Evolutionary conservation across 495 filamentous ascomycete genomes (phyloP).

Genomic region (Chlorociboria aeruginascens): DNA sequence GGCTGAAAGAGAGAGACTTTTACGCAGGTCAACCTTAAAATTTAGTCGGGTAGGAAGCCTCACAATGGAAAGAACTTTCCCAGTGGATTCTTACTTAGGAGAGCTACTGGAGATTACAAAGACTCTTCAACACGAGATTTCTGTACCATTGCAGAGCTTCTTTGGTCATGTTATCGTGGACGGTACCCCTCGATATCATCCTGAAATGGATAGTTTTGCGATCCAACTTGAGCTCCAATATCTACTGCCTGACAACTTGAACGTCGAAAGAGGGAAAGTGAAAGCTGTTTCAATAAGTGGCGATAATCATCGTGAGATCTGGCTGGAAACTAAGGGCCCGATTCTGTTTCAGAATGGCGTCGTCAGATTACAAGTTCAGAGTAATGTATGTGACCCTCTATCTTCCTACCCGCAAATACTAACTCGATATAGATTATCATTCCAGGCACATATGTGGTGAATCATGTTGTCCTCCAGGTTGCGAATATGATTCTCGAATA

Average conservation of each 20-base stretch:
- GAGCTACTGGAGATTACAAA: conserved; percentile 53
- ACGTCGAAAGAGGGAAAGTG: conserved; percentile 52
- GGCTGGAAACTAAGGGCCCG: conserved; percentile 39
- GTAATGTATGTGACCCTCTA: conserved; percentile 28
- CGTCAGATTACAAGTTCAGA: conserved; percentile 37
- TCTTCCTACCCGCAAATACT: background rate
- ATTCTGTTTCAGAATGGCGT: conserved; percentile 40
- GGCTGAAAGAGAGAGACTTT: conserved; percentile 35
- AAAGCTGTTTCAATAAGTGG: conserved; percentile 40
- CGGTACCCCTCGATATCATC: conserved; percentile 54
- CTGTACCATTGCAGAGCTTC: conserved; percentile 56
- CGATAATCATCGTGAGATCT: conserved; percentile 48
- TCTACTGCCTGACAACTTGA: conserved; percentile 57
- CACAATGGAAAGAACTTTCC: conserved; percentile 41
- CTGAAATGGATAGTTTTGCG: conserved; percentile 67
- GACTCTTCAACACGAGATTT: conserved; percentile 49
- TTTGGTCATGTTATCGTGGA: conserved; percentile 62
- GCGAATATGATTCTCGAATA: conserved; percentile 60
- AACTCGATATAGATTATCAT: conserved; percentile 36
- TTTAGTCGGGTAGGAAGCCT: conserved; percentile 15
- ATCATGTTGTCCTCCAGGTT: conserved; percentile 54
- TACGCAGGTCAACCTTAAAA: conserved; percentile 26
- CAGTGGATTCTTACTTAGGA: conserved; percentile 47
- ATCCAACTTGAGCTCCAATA: conserved; percentile 58
- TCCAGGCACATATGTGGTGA: conserved; percentile 64